Conservation (phyloP, 768 basidiomycete species). For the Cystobasidium tubakii region DNA sequence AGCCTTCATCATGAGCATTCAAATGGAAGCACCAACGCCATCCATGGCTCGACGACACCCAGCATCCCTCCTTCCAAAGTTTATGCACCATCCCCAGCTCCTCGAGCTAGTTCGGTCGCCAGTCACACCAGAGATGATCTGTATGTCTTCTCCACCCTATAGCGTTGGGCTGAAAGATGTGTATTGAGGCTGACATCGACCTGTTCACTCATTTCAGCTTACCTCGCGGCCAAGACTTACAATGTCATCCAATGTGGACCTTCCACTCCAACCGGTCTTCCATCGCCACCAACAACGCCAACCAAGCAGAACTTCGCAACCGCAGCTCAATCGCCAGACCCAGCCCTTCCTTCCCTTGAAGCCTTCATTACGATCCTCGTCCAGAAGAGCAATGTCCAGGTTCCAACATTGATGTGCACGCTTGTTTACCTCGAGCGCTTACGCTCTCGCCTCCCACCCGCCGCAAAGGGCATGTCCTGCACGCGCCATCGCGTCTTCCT, state of each 20-base stretch:
- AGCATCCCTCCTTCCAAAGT: slow-evolving; percentile 71
- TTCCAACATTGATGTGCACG: slow-evolving; percentile 80
- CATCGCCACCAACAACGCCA: slow-evolving; percentile 67
- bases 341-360: slow-evolving; percentile 62
- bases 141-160: slow-evolving; percentile 46
- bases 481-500: slow-evolving; percentile 93
- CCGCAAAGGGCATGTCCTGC: slow-evolving; percentile 84
- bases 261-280: slow-evolving; percentile 51
- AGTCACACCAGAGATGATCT: slow-evolving; percentile 78
- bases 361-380: slow-evolving; percentile 79
- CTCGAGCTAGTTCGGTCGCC: slow-evolving; percentile 69
- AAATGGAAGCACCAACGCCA: slow-evolving; percentile 29
- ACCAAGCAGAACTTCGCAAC: slow-evolving; percentile 53
- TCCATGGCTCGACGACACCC: slow-evolving; percentile 52
- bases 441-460: slow-evolving; percentile 66
- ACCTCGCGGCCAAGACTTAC: slow-evolving; percentile 71
- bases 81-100: slow-evolving; percentile 71
- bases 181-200: background rate
- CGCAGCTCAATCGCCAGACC: slow-evolving; percentile 22
- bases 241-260: slow-evolving; percentile 60
- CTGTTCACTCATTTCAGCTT: slow-evolving; percentile 47
- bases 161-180: background rate
- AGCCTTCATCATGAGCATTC: slow-evolving; percentile 6
- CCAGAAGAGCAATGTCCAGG: slow-evolving; percentile 76
- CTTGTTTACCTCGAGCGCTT: slow-evolving; percentile 87